These are phyloP conservation scores for Tilletia indica DNA, from an alignment of 1,284 basidiomycete species.

Conservation along the genomic window DNA sequence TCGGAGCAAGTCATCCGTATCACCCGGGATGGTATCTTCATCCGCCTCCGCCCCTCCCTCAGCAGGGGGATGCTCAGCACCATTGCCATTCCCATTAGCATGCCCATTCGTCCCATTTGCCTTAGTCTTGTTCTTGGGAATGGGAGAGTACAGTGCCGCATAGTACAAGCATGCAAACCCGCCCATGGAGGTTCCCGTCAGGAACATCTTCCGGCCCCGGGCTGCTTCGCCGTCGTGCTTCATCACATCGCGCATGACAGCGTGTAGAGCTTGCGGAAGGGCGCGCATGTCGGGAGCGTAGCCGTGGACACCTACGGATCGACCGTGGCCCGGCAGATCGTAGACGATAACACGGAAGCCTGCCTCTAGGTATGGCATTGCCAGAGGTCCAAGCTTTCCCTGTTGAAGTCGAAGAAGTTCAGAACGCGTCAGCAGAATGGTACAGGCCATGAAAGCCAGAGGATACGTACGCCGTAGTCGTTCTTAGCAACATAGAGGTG, in stretches of 20 bases:
- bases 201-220: conserved; percentile 45
- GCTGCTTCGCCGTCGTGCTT: conserved; percentile 20
- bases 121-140: not conserved
- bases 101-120: not conserved
- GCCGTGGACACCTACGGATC: conserved; percentile 57
- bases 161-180: conserved; percentile 57
- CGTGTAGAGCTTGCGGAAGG: conserved; percentile 58
- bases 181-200: conserved; percentile 58
- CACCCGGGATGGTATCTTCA: conserved; percentile 26
- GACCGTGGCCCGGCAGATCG: conserved; percentile 60
- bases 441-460: not conserved
- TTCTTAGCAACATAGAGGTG: not conserved
- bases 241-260: conserved; percentile 59
- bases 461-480: conserved; percentile 9
- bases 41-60: conserved; percentile 22
- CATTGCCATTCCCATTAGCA: not conserved
- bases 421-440: not conserved
- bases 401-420: not conserved
- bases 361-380: conserved; percentile 57
- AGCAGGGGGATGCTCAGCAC: not conserved
- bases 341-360: conserved; percentile 61
- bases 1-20: conserved; percentile 26
- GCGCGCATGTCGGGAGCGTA: conserved; percentile 58
- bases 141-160: conserved; percentile 49
- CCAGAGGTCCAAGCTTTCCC: conserved; percentile 57